Base-by-base conservation (phyloP, 306 rosid species). In the Lathyrus oleraceus region DNA sequence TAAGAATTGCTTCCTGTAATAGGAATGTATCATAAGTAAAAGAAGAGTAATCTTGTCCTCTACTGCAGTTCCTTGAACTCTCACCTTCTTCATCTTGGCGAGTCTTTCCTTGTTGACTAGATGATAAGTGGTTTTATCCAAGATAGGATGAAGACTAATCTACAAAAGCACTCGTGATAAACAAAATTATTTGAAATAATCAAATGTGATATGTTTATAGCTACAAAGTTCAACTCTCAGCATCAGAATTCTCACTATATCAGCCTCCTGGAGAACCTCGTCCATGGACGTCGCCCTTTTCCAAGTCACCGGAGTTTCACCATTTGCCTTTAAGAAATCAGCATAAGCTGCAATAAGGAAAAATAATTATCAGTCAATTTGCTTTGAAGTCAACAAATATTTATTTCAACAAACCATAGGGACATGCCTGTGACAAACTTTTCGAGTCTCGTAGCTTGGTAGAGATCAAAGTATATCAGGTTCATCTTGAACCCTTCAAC, bases 401-500 rank as follows among this genome's bases (percentile, higher is more conserved):
- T 6, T 2, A 13, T 27, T 57, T n/a, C n/a, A 27, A 27, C 38
- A 57, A 27, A 27, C 27, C 56, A 74, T 56, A 56, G 69, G 61
- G 72, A 54, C 97, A 43, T 91, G 85, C 99, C 99, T 85, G 97
- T 82, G 44, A 95, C 96, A 61, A 95, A 95, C 86, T 95, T 95
- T 69, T 95, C 99, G 20, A 95, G 92, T 49, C 96, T 78, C 11
- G 97, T 89, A 39, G 99, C 15, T 72, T 95, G 99, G 87, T 95
- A 95, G 65, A 95, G 92, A 82, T 95, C 99, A 15, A 27, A 95
- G 89, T 95, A 95, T 63, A 95, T 89, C 38, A 95, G 83, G 91
- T 95, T 95, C 99, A 95, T 95, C 89, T 95, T 91, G 92, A 95
- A 95, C 74, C 99, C 99, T 87, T 95, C 99, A 76, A 95, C 91